Evolutionary conservation across 1,284 basidiomycete species (phyloP), one percentile per base, ranked within the genome.

Genomic region (Rhodotorula glutinis): DNA sequence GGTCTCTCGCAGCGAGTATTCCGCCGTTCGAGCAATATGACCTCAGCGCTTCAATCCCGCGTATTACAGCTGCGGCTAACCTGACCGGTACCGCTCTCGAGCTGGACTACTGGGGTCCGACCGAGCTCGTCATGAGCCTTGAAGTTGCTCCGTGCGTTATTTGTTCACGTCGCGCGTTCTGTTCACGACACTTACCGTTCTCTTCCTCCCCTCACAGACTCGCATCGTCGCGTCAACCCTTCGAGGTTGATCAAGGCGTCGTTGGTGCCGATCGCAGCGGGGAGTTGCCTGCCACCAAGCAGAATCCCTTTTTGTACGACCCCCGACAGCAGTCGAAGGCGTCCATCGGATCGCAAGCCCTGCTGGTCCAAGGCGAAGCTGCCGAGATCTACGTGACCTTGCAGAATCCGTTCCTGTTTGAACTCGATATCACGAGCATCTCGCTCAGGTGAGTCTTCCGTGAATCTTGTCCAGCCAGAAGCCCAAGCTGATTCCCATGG

Each of bases 331-430:
- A 78, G 47, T 87, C 78, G 60, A 73, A 85, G 73, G 79, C 83
- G 4, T 30, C 51, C n/a, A 23, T 11, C 3, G 53, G 53, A 43
- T 25, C 51, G 2, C 29, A 30, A 3, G 51, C 62, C 4, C 78
- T 81, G 52, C 83, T 93, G 7, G 89, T 95, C 3, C 89, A 91
- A 76, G 88, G 89, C 70, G 95, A 98, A 78, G 78, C 80, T 5
- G 81, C 92, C 25, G 90, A 95, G 73, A 85, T 97, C 70, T 83
- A 87, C 38, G 83, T 97, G 40, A 88, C 89, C 16, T 80, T 98
- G n/a, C 85, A 87, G 67, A 98, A 98, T 76, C 90, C 92, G 0
- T 95, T 90, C 75, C 85, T 89, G 1, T 92, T 98, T 77, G 90
- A 93, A 67, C 82, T 98, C 16, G 91, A 96, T 67, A 78, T 98